phyloP scores from a whole-genome alignment of 2,329 filamentous ascomycete genomes.

The Alternaria incomplexa region DNA sequence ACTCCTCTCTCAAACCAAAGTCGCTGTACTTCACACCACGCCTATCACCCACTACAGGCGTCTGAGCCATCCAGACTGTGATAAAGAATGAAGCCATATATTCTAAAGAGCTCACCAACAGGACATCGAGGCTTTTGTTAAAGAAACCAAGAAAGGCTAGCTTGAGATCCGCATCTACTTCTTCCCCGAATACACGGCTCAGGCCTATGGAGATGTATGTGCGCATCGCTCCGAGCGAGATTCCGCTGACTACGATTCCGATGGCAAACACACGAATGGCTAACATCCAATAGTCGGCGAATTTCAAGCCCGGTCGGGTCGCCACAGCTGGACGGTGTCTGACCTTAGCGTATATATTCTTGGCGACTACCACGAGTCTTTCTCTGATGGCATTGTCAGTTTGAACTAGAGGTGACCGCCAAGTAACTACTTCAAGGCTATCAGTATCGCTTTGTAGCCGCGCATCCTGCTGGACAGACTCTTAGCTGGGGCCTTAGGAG shows the following conservation, averaged over 20 bases:
- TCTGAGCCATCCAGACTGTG: constrained; percentile 3
- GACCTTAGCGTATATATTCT: neutral
- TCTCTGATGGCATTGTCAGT: neutral
- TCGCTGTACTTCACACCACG: neutral
- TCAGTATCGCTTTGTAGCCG: neutral
- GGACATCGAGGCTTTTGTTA: constrained; percentile 6
- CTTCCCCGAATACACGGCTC: neutral
- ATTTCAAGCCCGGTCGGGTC: neutral
- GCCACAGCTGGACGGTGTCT: neutral
- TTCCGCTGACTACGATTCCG: neutral
- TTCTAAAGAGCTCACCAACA: constrained; percentile 6
- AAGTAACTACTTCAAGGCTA: neutral
- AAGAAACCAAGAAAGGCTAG: constrained; percentile 8
- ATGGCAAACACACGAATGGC: neutral
- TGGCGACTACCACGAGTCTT: neutral
- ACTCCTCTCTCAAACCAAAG: constrained; percentile 8
- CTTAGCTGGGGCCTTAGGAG: neutral
- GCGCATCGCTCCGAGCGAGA: neutral
- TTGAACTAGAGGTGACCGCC: neutral
- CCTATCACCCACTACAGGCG: neutral
- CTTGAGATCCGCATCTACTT: constrained; percentile 5
- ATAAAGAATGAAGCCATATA: neutral
- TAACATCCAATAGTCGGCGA: neutral
- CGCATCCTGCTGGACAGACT: neutral
- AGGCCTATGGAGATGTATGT: neutral